phyloP scores from a whole-genome alignment of 306 rosid genomes.

The Citrullus amarus region DNA sequence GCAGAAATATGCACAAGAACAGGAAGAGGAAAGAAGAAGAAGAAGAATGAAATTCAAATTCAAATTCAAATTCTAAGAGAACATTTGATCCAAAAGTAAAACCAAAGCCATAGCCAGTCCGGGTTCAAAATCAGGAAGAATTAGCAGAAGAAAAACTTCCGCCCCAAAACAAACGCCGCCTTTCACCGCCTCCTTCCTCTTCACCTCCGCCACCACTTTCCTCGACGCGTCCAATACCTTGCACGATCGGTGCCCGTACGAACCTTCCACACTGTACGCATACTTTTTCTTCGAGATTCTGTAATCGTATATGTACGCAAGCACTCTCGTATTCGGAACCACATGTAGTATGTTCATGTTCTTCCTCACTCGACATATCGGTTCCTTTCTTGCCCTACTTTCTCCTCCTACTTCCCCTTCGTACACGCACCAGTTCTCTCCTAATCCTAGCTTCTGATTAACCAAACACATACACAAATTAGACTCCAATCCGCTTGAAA shows the following conservation, averaged over 20 bases:
- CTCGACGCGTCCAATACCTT: conserved; percentile 46
- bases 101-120: conserved; percentile 74
- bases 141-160: conserved; percentile 57
- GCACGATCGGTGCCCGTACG: conserved; percentile 45
- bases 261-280: conserved; percentile 48
- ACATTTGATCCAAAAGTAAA: conserved; percentile 65
- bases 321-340: conserved; percentile 20
- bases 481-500: neutral
- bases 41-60: neutral
- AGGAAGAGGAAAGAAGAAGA: neutral
- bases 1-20: neutral
- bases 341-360: conserved; percentile 28
- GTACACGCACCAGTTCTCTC: conserved; percentile 49
- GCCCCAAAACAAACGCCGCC: conserved; percentile 56
- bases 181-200: conserved; percentile 39
- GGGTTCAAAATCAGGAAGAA: conserved; percentile 52
- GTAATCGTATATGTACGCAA: conserved; percentile 36
- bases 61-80: conserved; percentile 15
- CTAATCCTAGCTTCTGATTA: conserved; percentile 20
- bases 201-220: conserved; percentile 58
- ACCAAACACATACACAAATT: neutral
- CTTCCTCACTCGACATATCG: conserved; percentile 48
- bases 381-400: conserved; percentile 21
- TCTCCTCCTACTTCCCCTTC: conserved; percentile 38
- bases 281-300: conserved; percentile 12